These are phyloP conservation scores for Lasiodiplodia theobromae DNA, from an alignment of 2,329 filamentous ascomycete genomes.

Conservation along the genomic window DNA sequence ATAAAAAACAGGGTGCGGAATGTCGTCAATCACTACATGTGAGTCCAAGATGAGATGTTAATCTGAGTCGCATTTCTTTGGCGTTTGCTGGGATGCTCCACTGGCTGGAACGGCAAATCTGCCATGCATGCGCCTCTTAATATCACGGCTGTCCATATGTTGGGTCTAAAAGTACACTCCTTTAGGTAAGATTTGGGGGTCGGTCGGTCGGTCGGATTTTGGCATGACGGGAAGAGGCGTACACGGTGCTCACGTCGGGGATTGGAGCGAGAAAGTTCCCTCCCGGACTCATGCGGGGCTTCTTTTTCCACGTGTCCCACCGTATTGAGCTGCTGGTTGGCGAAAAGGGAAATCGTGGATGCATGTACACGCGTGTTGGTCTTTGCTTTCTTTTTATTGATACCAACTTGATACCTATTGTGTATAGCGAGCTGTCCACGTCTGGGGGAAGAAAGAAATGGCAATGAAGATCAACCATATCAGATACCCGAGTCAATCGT, in stretches of 20 bases:
- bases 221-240: background rate
- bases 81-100: background rate
- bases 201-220: background rate
- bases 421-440: constrained; percentile 4
- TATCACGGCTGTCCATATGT: background rate
- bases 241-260: background rate
- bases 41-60: constrained; percentile 3
- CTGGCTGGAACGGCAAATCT: constrained; percentile 1
- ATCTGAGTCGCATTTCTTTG: background rate
- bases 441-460: background rate
- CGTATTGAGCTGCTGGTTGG: background rate
- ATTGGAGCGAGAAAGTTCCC: background rate
- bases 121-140: background rate
- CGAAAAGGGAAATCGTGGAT: background rate
- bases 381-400: constrained; percentile 18
- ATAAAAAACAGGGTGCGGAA: background rate
- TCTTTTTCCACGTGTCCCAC: background rate
- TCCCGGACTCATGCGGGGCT: background rate
- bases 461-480: background rate
- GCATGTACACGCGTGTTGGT: background rate
- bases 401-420: constrained; percentile 23
- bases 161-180: background rate
- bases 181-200: background rate
- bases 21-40: constrained; percentile 11
- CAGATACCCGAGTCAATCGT: background rate